These are phyloP conservation scores for Plantago major DNA, from an alignment of 257 asterid genomes.

Conservation along the genomic window DNA sequence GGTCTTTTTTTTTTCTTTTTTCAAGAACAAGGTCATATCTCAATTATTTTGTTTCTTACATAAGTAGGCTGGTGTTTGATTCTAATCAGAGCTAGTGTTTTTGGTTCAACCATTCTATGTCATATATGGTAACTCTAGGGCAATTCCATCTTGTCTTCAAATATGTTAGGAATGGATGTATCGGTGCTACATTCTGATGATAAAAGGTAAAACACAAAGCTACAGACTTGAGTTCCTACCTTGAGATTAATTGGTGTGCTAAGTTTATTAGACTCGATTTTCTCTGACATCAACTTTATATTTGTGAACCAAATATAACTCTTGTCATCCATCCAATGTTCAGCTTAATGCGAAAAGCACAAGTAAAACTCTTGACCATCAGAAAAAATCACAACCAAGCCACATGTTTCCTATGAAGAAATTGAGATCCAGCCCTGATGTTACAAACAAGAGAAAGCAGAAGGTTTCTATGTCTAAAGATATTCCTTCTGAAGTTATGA, in stretches of 20 bases:
- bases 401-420: constrained; percentile 32
- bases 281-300: constrained; percentile 4
- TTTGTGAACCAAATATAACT: neutral
- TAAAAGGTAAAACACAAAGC: neutral
- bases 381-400: constrained; percentile 37
- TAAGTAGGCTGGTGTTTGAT: no score
- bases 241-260: neutral
- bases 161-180: neutral
- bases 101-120: no score
- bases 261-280: constrained; percentile 1
- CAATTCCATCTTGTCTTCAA: no score
- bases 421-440: constrained; percentile 31
- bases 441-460: constrained; percentile 48
- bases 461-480: constrained; percentile 35
- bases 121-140: no score
- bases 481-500: constrained; percentile 27
- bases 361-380: constrained; percentile 29
- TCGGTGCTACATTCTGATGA: neutral
- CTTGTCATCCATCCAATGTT: constrained; percentile 18
- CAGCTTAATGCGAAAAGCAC: constrained; percentile 42
- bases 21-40: no score
- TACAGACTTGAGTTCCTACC: neutral
- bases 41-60: no score
- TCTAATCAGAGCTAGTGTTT: no score
- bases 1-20: no score